Percentiles rank a stretch among this genome's conserved stretches.
Evolutionary conservation across 116 monocot genomes (phyloP).

Genomic region (Papilionanthe hybrid): DNA sequence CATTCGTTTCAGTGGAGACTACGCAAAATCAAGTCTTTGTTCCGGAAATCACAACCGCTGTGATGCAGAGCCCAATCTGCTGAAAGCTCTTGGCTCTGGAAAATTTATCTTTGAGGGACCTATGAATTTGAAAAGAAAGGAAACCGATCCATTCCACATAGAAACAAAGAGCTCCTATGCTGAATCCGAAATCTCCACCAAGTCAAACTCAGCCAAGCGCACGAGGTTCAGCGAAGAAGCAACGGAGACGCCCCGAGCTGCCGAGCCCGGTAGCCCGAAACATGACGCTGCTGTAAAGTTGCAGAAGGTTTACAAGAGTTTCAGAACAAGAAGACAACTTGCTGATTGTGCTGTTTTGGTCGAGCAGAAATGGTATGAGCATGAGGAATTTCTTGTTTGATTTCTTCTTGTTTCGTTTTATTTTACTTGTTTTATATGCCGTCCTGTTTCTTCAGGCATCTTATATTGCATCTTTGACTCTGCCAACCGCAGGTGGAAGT

Average conservation of each 20-base stretch:
- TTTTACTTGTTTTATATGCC: background rate
- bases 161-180: conserved; percentile 29
- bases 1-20: conserved; percentile 27
- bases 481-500: conserved; percentile 59
- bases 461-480: background rate
- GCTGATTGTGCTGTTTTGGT: conserved; percentile 95
- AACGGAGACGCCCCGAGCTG: background rate
- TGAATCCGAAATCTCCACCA: background rate
- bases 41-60: conserved; percentile 48
- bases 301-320: conserved; percentile 95
- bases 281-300: conserved; percentile 79
- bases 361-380: conserved; percentile 74
- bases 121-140: conserved; percentile 53
- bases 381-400: background rate
- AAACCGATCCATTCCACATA: conserved; percentile 25
- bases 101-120: conserved; percentile 51
- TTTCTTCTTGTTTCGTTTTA: background rate
- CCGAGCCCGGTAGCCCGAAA: conserved; percentile 24
- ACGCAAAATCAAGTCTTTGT: conserved; percentile 17
- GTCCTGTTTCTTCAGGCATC: background rate
- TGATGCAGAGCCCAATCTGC: conserved; percentile 22
- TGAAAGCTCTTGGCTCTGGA: conserved; percentile 46
- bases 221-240: conserved; percentile 22
- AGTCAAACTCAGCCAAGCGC: background rate
- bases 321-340: conserved; percentile 84